Percentiles rank a stretch among this genome's conserved stretches.
These are phyloP conservation scores for Euphrasia confusa DNA, from an alignment of 257 asterid species.

Conservation along the genomic window DNA sequence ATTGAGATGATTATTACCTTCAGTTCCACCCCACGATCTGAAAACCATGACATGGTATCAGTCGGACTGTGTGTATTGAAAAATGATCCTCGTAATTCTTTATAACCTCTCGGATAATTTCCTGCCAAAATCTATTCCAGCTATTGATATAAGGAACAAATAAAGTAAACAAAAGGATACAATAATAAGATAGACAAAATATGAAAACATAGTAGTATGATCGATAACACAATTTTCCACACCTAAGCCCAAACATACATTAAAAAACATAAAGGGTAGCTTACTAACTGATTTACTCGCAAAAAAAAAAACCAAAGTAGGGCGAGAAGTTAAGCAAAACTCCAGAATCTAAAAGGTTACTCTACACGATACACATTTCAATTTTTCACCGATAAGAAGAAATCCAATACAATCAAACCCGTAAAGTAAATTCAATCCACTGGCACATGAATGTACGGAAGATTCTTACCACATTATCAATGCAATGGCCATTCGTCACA, in stretches of 20 bases:
- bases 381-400: too few species aligned
- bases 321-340: constrained; percentile 3
- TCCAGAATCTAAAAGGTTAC: neutral
- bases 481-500: constrained; percentile 80
- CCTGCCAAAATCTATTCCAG: constrained; percentile 65
- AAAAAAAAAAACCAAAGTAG: neutral
- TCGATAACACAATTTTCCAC: too few species aligned
- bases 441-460: neutral
- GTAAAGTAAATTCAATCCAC: neutral
- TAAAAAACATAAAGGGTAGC: neutral
- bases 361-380: neutral
- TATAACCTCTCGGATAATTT: constrained; percentile 86
- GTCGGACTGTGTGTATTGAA: constrained; percentile 71
- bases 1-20: constrained; percentile 42
- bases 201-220: too few species aligned
- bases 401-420: constrained; percentile 10
- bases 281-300: constrained; percentile 8
- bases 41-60: constrained; percentile 94
- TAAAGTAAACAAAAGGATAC: too few species aligned
- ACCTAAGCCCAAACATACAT: neutral
- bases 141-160: constrained; percentile 10
- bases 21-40: constrained; percentile 69
- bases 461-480: constrained; percentile 58
- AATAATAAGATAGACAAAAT: too few species aligned
- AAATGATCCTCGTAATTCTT: constrained; percentile 89